Evolutionary conservation across 1,139 yeast species (phyloP), one percentile per base, ranked within the genome.

Genomic region (Taiozyma sp.): DNA sequence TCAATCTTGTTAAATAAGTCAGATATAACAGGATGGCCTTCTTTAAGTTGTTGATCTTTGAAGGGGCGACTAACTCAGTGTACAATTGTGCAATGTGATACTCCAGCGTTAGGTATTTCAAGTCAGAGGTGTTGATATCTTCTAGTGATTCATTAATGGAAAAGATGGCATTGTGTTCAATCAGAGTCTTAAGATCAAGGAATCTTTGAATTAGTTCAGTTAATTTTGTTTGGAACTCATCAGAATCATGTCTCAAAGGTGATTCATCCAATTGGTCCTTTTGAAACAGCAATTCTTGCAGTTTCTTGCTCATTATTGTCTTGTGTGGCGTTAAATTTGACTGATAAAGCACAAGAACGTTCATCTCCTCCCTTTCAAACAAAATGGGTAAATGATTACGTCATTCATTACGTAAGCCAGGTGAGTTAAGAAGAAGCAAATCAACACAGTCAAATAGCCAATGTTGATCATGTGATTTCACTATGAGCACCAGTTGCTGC

Each of bases 91-190:
- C 87, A 43, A 83, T 60, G 56, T 81, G 76, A 61, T 71, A 84
- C 52, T 80, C 79, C 1, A 81, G 62, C 13, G 77, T 69, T 14
- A 84, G 63, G 56, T 78, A 83, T 41, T 81, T 83, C 28, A 85
- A 64, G 46, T 85, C 79, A 14, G 71, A 66, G 2, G 87, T 80
- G 48, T 77, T 73, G 23, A 85, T 61, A 57, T 85, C 92, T 1
- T 77, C 80, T 4, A 84, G 56, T 0, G 72, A 61, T 60, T 85
- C 92, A 64, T 84, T 84, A 9, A 70, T 70, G 60, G 90, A 83
- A 66, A 83, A 84, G 30, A 84, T 64, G n/a, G 74, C 69, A 24
- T 76, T 59, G 24, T 63, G 57, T 9, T 64, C 57, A 10, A 75
- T 59, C 8, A 60, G 54, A 0, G 58, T 52, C 54, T 74, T 73